phyloP scores from a whole-genome alignment of 352 stramenopile genomes.

The Phytophthora uliginosa region DNA sequence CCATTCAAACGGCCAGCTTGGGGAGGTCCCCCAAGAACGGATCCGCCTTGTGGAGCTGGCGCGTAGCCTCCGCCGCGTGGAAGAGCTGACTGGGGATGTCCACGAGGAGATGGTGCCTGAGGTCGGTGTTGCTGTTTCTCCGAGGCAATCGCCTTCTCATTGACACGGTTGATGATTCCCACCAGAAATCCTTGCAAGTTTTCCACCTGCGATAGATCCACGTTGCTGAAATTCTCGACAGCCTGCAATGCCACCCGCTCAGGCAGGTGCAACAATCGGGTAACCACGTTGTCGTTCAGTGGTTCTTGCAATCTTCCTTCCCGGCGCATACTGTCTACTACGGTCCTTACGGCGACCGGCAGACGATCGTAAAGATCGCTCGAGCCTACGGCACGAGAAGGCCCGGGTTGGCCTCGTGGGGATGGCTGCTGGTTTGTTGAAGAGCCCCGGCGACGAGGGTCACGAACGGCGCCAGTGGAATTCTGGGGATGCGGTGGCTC shows the following conservation, averaged over 20 bases:
- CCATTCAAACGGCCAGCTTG: slow-evolving; percentile 35
- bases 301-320: slow-evolving; percentile 64
- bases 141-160: slow-evolving; percentile 64
- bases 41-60: slow-evolving; percentile 21
- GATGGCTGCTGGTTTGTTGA: slow-evolving; percentile 22
- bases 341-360: slow-evolving; percentile 48
- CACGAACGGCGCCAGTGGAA: slow-evolving; percentile 29
- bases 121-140: slow-evolving; percentile 44
- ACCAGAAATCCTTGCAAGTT: slow-evolving; percentile 87
- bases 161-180: slow-evolving; percentile 87
- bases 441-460: slow-evolving; percentile 51
- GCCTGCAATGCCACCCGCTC: slow-evolving; percentile 71
- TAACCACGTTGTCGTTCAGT: slow-evolving; percentile 85
- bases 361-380: slow-evolving; percentile 76
- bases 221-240: slow-evolving; percentile 85
- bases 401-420: slow-evolving; percentile 12
- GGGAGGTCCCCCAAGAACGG: slow-evolving; percentile 45
- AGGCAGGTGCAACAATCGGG: slow-evolving; percentile 71
- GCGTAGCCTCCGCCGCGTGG: slow-evolving; percentile 22
- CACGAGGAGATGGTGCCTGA: slow-evolving; percentile 37
- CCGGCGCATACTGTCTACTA: slow-evolving; percentile 65
- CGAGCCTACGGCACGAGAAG: slow-evolving; percentile 8
- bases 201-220: slow-evolving; percentile 77
- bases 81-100: slow-evolving; percentile 19
- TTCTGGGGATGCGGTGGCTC: slow-evolving; percentile 28